Conservation (phyloP, 2,329 filamentous ascomycete species). For the Nigrospora oryzae region DNA sequence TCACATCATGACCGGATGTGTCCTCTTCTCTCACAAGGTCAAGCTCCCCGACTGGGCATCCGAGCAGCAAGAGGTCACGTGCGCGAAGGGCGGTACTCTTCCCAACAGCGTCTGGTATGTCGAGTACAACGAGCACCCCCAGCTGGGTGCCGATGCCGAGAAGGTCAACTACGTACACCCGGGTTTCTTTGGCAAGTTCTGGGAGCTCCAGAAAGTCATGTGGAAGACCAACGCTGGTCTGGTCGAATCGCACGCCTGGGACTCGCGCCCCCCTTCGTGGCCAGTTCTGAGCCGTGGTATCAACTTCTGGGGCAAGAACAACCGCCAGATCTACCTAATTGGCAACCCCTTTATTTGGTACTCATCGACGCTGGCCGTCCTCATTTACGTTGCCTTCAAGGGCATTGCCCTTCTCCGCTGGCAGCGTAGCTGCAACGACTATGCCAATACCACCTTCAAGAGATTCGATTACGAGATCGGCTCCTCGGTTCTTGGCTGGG, state of each 20-base stretch:
- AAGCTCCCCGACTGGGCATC: slow-evolving; percentile 97
- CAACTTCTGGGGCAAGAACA: slow-evolving; percentile 96
- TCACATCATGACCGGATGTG: slow-evolving; percentile 94
- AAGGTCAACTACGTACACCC: slow-evolving; percentile 95
- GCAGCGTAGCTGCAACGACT: slow-evolving; percentile 90
- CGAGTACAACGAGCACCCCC: slow-evolving; percentile 80
- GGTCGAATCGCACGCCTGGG: slow-evolving; percentile 95
- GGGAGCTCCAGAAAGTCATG: slow-evolving; percentile 96
- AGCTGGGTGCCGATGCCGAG: slow-evolving; percentile 66
- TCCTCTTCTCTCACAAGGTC: slow-evolving; percentile 96
- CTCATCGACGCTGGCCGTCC: slow-evolving; percentile 71
- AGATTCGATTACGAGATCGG: slow-evolving; percentile 97
- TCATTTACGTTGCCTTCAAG: slow-evolving; percentile 76
- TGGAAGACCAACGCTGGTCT: slow-evolving; percentile 97
- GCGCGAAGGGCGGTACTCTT: slow-evolving; percentile 79
- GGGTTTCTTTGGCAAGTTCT: slow-evolving; percentile 96
- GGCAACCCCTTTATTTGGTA: slow-evolving; percentile 96
- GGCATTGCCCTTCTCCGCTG: slow-evolving; percentile 79
- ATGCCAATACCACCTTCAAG: slow-evolving; percentile 75
- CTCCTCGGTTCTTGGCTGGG: slow-evolving; percentile 84
- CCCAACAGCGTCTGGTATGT: slow-evolving; percentile 98
- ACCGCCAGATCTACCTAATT: slow-evolving; percentile 92
- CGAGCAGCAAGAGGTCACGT: slow-evolving; percentile 98
- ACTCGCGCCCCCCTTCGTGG: slow-evolving; percentile 90
- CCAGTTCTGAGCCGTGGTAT: slow-evolving; percentile 87